phyloP scores from a whole-genome alignment of 2,329 filamentous ascomycete genomes.

The Scytalidium lignicola region DNA sequence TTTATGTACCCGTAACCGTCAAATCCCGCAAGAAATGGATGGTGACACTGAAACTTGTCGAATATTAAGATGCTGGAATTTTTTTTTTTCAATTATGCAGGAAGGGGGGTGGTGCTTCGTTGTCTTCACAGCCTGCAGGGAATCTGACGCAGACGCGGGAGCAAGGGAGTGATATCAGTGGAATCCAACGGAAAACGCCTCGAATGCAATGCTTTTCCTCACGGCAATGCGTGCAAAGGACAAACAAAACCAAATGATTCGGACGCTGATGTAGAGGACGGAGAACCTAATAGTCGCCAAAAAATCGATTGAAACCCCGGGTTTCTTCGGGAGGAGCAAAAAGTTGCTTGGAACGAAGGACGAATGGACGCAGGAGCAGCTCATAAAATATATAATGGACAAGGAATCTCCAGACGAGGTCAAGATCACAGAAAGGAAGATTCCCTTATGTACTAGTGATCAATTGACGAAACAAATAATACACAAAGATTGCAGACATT shows the following conservation, averaged over 20 bases:
- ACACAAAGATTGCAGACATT: constrained; percentile 1
- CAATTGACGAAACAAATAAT: constrained; percentile 16
- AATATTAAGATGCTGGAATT: too few species aligned
- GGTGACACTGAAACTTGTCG: too few species aligned
- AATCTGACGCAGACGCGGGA: background rate
- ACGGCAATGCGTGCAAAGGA: background rate
- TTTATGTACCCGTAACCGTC: background rate
- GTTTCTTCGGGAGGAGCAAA: too few species aligned
- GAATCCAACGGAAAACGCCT: background rate
- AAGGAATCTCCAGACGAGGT: constrained; percentile 9
- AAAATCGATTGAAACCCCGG: background rate
- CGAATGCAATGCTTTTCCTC: constrained; percentile 1
- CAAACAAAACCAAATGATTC: background rate
- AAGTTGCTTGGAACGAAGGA: constrained; percentile 2
- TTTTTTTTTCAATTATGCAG: too few species aligned
- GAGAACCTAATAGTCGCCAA: background rate
- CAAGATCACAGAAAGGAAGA: constrained; percentile 21
- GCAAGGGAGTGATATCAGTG: background rate
- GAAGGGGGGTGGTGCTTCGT: background rate
- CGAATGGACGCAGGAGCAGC: background rate
- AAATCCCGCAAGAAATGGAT: too few species aligned
- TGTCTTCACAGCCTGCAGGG: background rate
- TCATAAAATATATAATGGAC: background rate
- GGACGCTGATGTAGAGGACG: background rate
- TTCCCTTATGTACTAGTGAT: constrained; percentile 12